phyloP scores from a whole-genome alignment of 148 eudicot genomes.

The Limonium bicolor region DNA sequence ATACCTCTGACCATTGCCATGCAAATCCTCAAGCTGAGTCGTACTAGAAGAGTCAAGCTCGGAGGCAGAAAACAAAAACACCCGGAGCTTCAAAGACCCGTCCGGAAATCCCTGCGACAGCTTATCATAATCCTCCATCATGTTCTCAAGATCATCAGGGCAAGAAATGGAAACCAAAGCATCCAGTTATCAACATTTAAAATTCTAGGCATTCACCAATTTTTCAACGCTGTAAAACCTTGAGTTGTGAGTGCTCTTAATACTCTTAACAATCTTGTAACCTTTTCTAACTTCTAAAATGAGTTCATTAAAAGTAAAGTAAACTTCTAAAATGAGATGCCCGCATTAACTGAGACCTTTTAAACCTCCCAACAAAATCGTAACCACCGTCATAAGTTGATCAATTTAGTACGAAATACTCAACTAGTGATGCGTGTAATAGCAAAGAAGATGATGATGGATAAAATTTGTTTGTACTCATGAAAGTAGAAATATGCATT shows the following conservation, averaged over 20 bases:
- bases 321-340: too few relatives aligned
- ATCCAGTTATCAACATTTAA: too few relatives aligned
- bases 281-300: too few relatives aligned
- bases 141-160: conserved; percentile 83
- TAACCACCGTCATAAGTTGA: too few relatives aligned
- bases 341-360: too few relatives aligned
- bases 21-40: conserved; percentile 39
- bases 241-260: conserved; percentile 38
- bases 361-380: too few relatives aligned
- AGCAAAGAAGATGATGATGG: too few relatives aligned
- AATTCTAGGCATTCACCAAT: conserved; percentile 83
- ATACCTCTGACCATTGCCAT: conserved; percentile 62
- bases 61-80: conserved; percentile 56
- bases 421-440: too few relatives aligned
- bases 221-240: conserved; percentile 58
- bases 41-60: conserved; percentile 48
- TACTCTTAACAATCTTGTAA: conserved; percentile 64
- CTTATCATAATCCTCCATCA: conserved; percentile 95
- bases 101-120: conserved; percentile 51
- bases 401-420: too few relatives aligned
- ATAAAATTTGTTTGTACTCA: too few relatives aligned
- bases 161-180: conserved; percentile 85
- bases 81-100: conserved; percentile 77
- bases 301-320: too few relatives aligned
- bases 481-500: too few relatives aligned